A percentile compares a stretch with the other conserved stretches of the same genome.
These are phyloP conservation scores for Zizania latifolia DNA, from an alignment of 176 grass and related monocot species.

Conservation along the genomic window DNA sequence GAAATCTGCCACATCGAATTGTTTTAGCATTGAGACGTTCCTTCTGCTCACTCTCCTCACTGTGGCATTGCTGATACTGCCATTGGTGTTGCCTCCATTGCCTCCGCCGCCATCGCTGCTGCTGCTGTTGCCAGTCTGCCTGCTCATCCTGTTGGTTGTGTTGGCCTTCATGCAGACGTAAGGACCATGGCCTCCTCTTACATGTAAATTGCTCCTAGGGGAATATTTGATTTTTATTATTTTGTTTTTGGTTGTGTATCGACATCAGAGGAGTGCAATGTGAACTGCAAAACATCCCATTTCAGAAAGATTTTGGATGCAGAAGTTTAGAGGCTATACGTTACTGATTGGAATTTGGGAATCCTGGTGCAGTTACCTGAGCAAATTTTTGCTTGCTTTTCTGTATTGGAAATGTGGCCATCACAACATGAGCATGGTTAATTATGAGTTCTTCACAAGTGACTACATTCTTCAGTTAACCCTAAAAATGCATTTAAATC, in stretches of 20 bases:
- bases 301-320: slow-evolving; percentile 6
- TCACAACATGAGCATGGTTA: not conserved
- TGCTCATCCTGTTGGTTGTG: slow-evolving; percentile 54
- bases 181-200: slow-evolving; percentile 49
- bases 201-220: slow-evolving; percentile 34
- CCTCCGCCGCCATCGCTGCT: slow-evolving; percentile 66
- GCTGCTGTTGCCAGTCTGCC: slow-evolving; percentile 47
- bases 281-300: not conserved
- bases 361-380: not conserved
- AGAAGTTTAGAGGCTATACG: slow-evolving; percentile 7
- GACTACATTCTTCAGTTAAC: not conserved
- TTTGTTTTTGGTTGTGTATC: slow-evolving; percentile 7
- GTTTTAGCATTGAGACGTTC: slow-evolving; percentile 47
- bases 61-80: slow-evolving; percentile 57
- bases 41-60: slow-evolving; percentile 47
- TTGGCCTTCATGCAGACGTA: slow-evolving; percentile 61
- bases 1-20: slow-evolving; percentile 31
- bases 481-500: not conserved
- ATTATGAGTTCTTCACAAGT: not conserved
- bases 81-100: slow-evolving; percentile 61
- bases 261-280: slow-evolving; percentile 22
- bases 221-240: not conserved
- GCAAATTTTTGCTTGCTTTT: not conserved
- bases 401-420: not conserved
- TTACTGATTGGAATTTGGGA: not conserved